These are phyloP conservation scores for Cytospora piceicola DNA, from an alignment of 2,329 filamentous ascomycete genomes.

Conservation along the genomic window DNA sequence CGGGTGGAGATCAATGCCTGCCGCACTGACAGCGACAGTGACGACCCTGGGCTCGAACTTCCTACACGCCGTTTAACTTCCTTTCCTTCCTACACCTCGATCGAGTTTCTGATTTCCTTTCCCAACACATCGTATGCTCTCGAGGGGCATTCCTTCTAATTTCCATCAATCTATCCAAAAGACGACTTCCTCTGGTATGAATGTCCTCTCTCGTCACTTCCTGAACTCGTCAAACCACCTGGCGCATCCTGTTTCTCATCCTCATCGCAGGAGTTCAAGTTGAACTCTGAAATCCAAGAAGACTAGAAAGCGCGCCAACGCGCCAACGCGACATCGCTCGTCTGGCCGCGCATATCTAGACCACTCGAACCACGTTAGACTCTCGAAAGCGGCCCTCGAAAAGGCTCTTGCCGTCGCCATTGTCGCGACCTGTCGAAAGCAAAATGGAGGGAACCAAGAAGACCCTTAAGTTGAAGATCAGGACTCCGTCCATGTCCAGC, in stretches of 20 bases:
- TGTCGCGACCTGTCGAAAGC: background rate
- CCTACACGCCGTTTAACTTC: background rate
- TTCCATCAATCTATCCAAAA: background rate
- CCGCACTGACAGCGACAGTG: background rate
- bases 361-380: background rate
- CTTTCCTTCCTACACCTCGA: background rate
- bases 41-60: background rate
- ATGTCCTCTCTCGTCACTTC: background rate
- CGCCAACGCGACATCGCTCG: background rate
- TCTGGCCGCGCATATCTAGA: background rate
- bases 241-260: background rate
- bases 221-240: background rate
- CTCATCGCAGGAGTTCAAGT: background rate
- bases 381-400: background rate
- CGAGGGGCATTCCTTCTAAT: background rate
- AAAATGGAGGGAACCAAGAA: conserved; percentile 30
- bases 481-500: conserved; percentile 26
- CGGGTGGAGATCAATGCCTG: background rate
- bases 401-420: background rate
- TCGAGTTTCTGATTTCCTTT: background rate
- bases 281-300: background rate
- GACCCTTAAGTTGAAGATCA: conserved; percentile 30
- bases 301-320: background rate
- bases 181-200: background rate
- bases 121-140: background rate